A percentile compares a stretch with the other conserved stretches of the same genome.
phyloP scores from a whole-genome alignment of 345 rosid species.

The Eucalyptus decipiens region DNA sequence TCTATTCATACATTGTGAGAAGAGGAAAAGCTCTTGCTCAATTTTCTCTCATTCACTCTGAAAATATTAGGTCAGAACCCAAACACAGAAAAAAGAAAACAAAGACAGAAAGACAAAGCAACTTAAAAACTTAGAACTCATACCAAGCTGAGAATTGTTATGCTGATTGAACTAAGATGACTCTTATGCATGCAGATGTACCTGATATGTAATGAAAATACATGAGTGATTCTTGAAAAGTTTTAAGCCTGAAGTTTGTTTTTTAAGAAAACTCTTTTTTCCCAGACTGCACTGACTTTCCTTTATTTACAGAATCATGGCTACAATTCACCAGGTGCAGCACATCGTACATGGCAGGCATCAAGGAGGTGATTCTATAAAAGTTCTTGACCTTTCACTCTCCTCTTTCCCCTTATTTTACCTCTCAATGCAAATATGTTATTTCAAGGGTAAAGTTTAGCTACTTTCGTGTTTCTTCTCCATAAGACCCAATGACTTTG shows the following conservation, averaged over 20 bases:
- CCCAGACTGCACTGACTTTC: neutral
- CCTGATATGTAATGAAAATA: neutral
- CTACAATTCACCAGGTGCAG: conserved; percentile 25
- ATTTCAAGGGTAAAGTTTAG: neutral
- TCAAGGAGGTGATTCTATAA: conserved; percentile 33
- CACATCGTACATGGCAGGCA: conserved; percentile 46
- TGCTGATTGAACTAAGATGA: neutral
- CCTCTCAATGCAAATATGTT: neutral
- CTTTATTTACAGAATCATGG: conserved; percentile 31
- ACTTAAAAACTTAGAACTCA: neutral
- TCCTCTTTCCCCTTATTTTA: neutral
- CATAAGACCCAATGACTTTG: neutral
- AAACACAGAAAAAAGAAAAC: neutral
- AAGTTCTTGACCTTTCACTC: neutral
- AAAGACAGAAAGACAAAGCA: neutral
- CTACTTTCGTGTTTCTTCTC: neutral
- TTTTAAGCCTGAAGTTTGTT: neutral
- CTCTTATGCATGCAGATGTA: neutral
- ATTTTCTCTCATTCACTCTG: neutral
- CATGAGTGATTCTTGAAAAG: neutral
- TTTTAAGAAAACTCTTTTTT: neutral
- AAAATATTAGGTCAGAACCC: neutral
- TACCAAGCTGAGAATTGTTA: neutral
- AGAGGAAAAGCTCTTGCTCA: neutral
- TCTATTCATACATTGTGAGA: neutral